Base-by-base conservation (phyloP, 1,284 basidiomycete species). In the Trichosporon inkin region DNA sequence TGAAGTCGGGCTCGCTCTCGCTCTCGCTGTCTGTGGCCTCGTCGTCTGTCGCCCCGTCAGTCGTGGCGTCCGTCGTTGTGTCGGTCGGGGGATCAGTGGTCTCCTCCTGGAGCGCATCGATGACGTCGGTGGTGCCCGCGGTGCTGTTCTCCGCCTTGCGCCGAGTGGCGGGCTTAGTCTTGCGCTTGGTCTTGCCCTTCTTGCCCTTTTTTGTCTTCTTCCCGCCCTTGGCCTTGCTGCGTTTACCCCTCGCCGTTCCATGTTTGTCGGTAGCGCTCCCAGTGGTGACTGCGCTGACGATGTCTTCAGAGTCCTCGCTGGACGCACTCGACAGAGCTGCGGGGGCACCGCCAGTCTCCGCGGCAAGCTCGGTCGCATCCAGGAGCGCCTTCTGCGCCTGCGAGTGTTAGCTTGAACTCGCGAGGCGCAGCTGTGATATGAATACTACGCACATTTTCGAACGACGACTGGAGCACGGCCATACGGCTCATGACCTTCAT, bases 131-230 rank as follows among this genome's bases (percentile, higher is more conserved):
- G 40, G 17, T 32, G 28, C 8, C 28, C 5, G 28, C 28, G 28
- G 28, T 4, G 28, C 28, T 8, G 28, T 32, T 32, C 28, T 32
- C 28, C 28, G 4, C 5, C 28, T 32, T 32, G 28, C 28, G 4
- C 28, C 8, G 28, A 44, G 40, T 2, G 10, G 44, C 24, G 2
- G 44, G 2, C 44, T 49, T 49, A 6, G 44, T 22, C 24, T 28
- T 49, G 4, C 44, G 44, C 22, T 28, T 49, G 22, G 24, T 28
- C 22, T 49, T 49, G 7, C 14, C 24, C 44, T 49, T 49, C 44
- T 49, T 49, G 6, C 24, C n/a, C 44, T 49, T 38, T 38, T 38
- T 28, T 7, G 24, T 49, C 44, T 49, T 49, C 44, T 49, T 47
- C 41, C 22, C 6, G 13, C 14, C 5, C 16, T 40, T n/a, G 16